phyloP scores from a whole-genome alignment of 2,329 filamentous ascomycete genomes.

The Apiospora saccharicola region DNA sequence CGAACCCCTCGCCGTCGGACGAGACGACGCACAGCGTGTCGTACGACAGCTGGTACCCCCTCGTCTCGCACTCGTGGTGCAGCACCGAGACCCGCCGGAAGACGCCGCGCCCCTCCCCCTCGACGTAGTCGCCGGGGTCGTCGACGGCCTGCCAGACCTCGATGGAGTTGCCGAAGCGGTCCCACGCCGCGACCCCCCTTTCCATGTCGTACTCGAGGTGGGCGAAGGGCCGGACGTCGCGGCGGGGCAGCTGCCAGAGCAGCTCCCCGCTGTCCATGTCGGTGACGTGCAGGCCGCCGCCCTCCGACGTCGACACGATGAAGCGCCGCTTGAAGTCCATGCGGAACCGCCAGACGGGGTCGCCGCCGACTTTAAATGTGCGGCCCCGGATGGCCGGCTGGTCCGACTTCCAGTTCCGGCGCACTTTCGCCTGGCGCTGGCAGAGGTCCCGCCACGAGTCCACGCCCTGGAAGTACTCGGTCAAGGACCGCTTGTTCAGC shows the following conservation, averaged over 20 bases:
- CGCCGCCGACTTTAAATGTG: constrained; percentile 48
- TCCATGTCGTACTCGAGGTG: constrained; percentile 56
- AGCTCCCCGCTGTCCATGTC: constrained; percentile 52
- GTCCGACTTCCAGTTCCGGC: constrained; percentile 46
- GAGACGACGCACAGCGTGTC: constrained; percentile 54
- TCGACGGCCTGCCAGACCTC: constrained; percentile 50
- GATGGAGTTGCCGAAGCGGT: constrained; percentile 51
- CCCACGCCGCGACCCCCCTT: constrained; percentile 53
- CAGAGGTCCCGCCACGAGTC: constrained; percentile 53
- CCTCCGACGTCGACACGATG: constrained; percentile 52
- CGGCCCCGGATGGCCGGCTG: constrained; percentile 46
- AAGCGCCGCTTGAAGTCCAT: constrained; percentile 55
- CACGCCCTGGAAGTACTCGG: constrained; percentile 43
- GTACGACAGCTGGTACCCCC: constrained; percentile 54
- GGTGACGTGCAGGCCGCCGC: constrained; percentile 53
- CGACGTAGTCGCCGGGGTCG: constrained; percentile 38
- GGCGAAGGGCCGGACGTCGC: constrained; percentile 49
- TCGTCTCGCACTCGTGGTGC: constrained; percentile 50
- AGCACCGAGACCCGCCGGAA: constrained; percentile 50
- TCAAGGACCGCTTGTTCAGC: constrained; percentile 37
- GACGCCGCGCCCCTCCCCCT: constrained; percentile 39
- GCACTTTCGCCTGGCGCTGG: constrained; percentile 48
- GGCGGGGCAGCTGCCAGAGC: constrained; percentile 42
- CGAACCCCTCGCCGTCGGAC: constrained; percentile 50
- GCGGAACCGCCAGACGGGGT: constrained; percentile 53